Evolutionary conservation across 1,139 yeast genomes (phyloP).

Genomic region (Suhomyces guaymorum): DNA sequence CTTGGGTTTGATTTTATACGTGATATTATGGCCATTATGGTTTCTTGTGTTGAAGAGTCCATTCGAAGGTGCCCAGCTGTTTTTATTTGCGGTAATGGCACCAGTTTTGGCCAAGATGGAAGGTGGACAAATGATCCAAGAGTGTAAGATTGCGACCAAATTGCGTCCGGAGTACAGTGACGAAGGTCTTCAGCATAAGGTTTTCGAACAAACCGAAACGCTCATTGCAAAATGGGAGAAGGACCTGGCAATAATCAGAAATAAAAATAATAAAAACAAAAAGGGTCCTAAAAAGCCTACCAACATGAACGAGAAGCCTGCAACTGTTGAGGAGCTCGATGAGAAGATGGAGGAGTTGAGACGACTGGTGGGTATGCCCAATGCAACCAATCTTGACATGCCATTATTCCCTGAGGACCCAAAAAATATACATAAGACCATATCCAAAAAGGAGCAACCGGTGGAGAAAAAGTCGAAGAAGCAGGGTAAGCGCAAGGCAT

Average conservation of each 20-base stretch:
- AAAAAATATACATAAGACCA: not conserved
- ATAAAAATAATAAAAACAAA: conserved; percentile 25
- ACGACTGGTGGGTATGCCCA: conserved; percentile 25
- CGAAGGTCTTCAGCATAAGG: conserved; percentile 55
- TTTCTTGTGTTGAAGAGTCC: conserved; percentile 79
- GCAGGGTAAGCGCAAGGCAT: not conserved
- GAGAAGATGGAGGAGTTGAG: conserved; percentile 34
- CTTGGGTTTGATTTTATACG: conserved; percentile 65
- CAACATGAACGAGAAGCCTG: conserved; percentile 36
- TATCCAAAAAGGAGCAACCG: not conserved
- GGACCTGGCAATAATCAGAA: conserved; percentile 66
- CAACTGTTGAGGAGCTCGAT: conserved; percentile 36
- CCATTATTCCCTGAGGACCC: conserved; percentile 29
- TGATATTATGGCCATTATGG: conserved; percentile 76
- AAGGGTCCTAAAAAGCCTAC: conserved; percentile 12
- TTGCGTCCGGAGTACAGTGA: conserved; percentile 63
- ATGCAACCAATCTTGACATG: conserved; percentile 16
- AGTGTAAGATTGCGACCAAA: conserved; percentile 56
- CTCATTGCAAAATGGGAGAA: conserved; percentile 64
- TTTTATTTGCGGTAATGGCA: conserved; percentile 66
- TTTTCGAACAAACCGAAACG: conserved; percentile 65
- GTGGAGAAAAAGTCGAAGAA: not conserved
- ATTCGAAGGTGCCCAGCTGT: conserved; percentile 75
- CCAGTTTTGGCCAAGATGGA: conserved; percentile 61
- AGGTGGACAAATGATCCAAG: conserved; percentile 73